Evolutionary conservation across 352 stramenopile species (phyloP), one percentile per base, ranked within the genome.

Genomic region (Thraustochytrium striatum): DNA sequence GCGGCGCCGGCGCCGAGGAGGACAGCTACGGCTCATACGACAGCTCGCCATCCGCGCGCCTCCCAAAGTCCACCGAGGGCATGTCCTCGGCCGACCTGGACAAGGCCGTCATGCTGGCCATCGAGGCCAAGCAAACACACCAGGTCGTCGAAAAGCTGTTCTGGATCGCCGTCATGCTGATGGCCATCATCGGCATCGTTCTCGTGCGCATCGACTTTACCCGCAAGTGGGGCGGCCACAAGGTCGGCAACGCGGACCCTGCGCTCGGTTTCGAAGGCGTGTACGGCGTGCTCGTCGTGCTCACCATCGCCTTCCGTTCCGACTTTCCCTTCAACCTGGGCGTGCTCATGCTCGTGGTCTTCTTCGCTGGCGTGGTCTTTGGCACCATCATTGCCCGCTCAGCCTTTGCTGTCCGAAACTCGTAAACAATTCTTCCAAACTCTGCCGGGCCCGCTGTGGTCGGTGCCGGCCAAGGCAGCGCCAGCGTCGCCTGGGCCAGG

Each of bases 251-350:
- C 58, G 70, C 58, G 21, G 70, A 80, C 33, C 70, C 58, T 21
- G 55, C 58, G 13, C 57, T 75, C 57, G 70, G 55, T 7, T 80
- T 80, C 57, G 70, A 80, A 32, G 70, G 70, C n/a, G 57, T 80
- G 0, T 80, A 72, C 38, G 55, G 55, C 36, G 38, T 81, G 0
- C 47, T 80, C 30, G 28, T 80, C 0, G 70, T 80, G 32, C 55
- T 80, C 9, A 80, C 70, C 9, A 72, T 80, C 28, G 70, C 70
- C 16, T 80, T 80, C 79, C 55, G 70, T 11, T 72, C 55, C 16
- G 70, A 80, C 28, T 80, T 80, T 58, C 70, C 70, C 25, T 80
- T 80, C 35, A 80, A 80, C 25, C 70, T 80, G 11, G 70, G 55
- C 33, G 53, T 80, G 11, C 58, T 80, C 28, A 80, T 80, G 70